Conservation (phyloP, 495 filamentous ascomycete species). For the Daldinia decipiens region DNA sequence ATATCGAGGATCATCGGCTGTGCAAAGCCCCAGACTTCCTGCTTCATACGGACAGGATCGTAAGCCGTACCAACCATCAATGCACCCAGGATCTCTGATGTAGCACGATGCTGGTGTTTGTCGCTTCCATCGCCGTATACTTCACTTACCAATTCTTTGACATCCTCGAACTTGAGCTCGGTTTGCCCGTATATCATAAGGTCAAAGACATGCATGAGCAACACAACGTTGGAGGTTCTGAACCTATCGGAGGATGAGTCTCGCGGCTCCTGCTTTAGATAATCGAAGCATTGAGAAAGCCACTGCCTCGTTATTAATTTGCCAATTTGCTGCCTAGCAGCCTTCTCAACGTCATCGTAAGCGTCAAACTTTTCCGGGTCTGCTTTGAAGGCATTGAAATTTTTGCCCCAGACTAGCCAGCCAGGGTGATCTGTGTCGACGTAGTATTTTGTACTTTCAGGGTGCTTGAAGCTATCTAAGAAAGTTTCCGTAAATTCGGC, state of each 20-base stretch:
- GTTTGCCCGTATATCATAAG: constrained; percentile 81
- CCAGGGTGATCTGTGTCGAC: constrained; percentile 92
- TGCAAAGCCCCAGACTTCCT: constrained; percentile 84
- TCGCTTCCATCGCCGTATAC: constrained; percentile 93
- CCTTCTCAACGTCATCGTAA: constrained; percentile 85
- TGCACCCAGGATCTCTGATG: constrained; percentile 91
- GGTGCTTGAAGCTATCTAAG: constrained; percentile 78
- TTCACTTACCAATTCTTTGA: constrained; percentile 76
- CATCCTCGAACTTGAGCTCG: constrained; percentile 82
- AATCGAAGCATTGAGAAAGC: constrained; percentile 88
- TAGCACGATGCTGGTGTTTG: constrained; percentile 97
- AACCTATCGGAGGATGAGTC: constrained; percentile 87
- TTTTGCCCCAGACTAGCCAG: constrained; percentile 95
- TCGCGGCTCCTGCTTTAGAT: constrained; percentile 95
- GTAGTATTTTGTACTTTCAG: constrained; percentile 81
- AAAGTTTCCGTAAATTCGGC: constrained; percentile 81
- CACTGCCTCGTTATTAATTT: constrained; percentile 80
- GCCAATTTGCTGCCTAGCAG: constrained; percentile 82
- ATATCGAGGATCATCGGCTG: constrained; percentile 89
- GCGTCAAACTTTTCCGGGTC: constrained; percentile 73
- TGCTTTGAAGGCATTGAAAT: constrained; percentile 79
- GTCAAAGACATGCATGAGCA: constrained; percentile 89
- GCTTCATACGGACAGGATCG: constrained; percentile 71
- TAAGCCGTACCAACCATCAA: constrained; percentile 80
- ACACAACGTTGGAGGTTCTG: constrained; percentile 82